Evolutionary conservation across 768 basidiomycete species (phyloP), one percentile per base, ranked within the genome.

Genomic region (Mycena rosella): DNA sequence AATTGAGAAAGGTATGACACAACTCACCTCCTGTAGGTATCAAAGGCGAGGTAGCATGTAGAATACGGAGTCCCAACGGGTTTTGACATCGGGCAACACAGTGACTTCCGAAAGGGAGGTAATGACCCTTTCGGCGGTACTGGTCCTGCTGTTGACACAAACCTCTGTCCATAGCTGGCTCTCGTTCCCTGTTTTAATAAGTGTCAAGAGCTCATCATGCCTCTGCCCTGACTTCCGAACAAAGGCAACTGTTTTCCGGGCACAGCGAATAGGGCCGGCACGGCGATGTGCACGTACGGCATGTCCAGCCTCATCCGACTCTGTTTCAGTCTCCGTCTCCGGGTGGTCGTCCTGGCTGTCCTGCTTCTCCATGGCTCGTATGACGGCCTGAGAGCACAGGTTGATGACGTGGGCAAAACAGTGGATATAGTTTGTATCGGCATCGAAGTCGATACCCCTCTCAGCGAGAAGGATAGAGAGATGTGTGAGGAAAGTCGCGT

Each of bases 401-500:
- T 52, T 48, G 26, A 48, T 48, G 24, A 48, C 26, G 24, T 48
- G 47, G 47, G 47, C 47, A 48, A 48, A 56, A 15, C 54, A 40
- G 6, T 9, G 34, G 54, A 56, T 40, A 26, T 40, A 40, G 20
- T 40, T 40, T 27, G 4, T n/a, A n/a, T 56, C 34, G 10, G 32
- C 36, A 27, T 56, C 24, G 26, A 56, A 56, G 54, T 38, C 54
- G 15, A 56, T 42, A n/a, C 54, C 32, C n/a, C 38, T n/a, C 24
- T 56, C 24, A 40, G 54, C 54, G 24, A 56, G 54, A 56, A 38
- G 54, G 24, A 56, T 17, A 10, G 47, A 42, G 38, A 24, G 30
- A 24, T 40, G 54, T 11, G 6, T 13, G 14, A 42, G 11, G 47
- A 48, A 48, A 27, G 47, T 48, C 13, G 47, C 47, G 24, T 48